Base-by-base conservation (phyloP, 345 rosid genomes). In the Raphanus raphanistrum region DNA sequence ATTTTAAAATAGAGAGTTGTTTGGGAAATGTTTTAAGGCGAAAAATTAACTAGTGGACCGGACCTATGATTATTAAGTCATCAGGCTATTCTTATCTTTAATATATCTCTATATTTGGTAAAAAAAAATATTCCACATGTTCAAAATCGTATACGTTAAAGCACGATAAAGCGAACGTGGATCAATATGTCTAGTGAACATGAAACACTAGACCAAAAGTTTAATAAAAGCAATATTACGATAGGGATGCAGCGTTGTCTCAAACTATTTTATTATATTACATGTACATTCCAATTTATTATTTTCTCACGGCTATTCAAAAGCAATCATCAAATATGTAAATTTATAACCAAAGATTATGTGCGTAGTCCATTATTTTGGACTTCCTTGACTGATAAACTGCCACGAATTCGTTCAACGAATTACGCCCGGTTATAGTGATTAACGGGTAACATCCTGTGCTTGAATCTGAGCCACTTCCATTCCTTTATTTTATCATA, bases 221-320 rank as follows among this genome's bases (percentile, higher is more conserved):
- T 67, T 58, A 17, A 41, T 67, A 75, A 41, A 75, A 57, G 6
- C 32, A 3, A 67, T 17, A 12, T 11, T 59, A 75, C 26, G 67
- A 67, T 75, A 41, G 67, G 27, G 35, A 67, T 67, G 31, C 67
- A 29, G 45, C 60, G 11, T 41, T 75, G 15, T 59, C 79, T 75
- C 33, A 4, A 55, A 31, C 66, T 38, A 27, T 27, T 66, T 6
- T 10, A 9, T 26, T 36, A 6, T 26, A 58, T 26, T 45, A 55
- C 11, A 50, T 41, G 3, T 50, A 50, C 57, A 21, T 57, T 57
- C 61, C 29, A 21, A 21, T 8, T 55, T 57, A 8, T 12, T 25
- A 58, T 58, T 58, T 25, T 58, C 32, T 58, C 11, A 58, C 63
- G 62, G 2, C 52, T 13, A 62, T 29, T 62, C 17, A 28, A 28